Percentiles rank a stretch among this genome's conserved stretches.
phyloP scores from a whole-genome alignment of 495 filamentous ascomycete genomes.

The Aspergillus sparsus region DNA sequence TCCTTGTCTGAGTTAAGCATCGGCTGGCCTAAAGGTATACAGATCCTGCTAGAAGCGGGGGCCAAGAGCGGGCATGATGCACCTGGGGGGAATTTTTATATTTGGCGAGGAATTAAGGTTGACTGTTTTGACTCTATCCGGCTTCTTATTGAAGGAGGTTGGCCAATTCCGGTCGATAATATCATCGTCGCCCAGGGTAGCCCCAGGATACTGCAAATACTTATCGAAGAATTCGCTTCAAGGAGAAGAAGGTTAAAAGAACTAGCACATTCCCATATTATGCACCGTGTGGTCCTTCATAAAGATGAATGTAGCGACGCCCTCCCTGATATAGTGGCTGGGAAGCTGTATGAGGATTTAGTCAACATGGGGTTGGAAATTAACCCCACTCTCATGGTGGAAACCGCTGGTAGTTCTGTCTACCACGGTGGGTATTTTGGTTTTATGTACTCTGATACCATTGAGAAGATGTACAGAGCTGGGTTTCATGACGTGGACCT shows the following conservation, averaged over 20 bases:
- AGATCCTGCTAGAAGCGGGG: slow-evolving; percentile 2
- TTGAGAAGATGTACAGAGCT: background rate
- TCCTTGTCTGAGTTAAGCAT: background rate
- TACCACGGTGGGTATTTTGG: background rate
- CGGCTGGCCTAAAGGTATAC: background rate
- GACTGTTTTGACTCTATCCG: background rate
- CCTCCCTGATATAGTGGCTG: slow-evolving; percentile 1
- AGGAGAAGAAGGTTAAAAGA: slow-evolving; percentile 1
- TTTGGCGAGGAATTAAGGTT: background rate
- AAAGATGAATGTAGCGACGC: background rate
- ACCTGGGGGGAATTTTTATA: background rate
- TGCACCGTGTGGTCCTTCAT: background rate
- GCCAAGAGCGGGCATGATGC: background rate
- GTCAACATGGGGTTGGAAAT: background rate
- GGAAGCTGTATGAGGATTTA: background rate
- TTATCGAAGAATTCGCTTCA: background rate
- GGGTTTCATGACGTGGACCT: slow-evolving; percentile 8
- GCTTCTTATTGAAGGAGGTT: background rate
- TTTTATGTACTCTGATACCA: background rate
- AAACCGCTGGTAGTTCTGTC: background rate
- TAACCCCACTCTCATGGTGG: background rate
- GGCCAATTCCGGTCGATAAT: background rate
- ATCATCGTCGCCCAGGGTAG: background rate
- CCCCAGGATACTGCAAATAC: background rate
- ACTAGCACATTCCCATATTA: background rate